Conservation (phyloP, 1,284 basidiomycete genomes). For the Malassezia slooffiae region DNA sequence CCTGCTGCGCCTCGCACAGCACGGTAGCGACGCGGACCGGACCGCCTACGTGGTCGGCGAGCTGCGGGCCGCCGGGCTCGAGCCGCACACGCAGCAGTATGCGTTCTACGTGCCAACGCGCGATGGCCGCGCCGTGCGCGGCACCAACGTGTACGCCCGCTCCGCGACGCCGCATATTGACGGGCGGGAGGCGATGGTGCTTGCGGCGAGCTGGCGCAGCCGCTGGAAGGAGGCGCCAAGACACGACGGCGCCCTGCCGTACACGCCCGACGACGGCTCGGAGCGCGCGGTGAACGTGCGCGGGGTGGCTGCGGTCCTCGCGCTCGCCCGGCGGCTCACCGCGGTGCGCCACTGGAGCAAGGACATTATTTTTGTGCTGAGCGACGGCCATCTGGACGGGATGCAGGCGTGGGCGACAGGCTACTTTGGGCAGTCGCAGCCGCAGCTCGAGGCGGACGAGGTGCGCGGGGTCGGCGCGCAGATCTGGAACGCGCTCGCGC, state of each 20-base stretch:
- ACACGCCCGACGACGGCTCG: slow-evolving; percentile 4
- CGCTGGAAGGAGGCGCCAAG: slow-evolving; percentile 19
- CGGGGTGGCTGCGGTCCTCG: slow-evolving; percentile 70
- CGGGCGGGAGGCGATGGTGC: slow-evolving; percentile 65
- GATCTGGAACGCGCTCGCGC: slow-evolving; percentile 76
- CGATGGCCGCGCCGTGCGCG: slow-evolving; percentile 44
- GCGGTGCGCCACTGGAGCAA: slow-evolving; percentile 30
- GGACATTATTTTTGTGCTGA: slow-evolving; percentile 79
- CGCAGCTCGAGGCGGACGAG: slow-evolving; percentile 55
- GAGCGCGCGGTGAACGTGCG: slow-evolving; percentile 63
- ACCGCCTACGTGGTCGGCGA: slow-evolving; percentile 22
- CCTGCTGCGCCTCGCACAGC: slow-evolving; percentile 7
- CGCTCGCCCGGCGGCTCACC: slow-evolving; percentile 69
- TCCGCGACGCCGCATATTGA: slow-evolving; percentile 71
- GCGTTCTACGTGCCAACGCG: slow-evolving; percentile 12
- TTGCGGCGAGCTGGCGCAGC: slow-evolving; percentile 48
- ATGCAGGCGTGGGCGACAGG: slow-evolving; percentile 79
- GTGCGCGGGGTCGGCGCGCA: slow-evolving; percentile 47
- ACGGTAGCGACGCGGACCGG: slow-evolving; percentile 7
- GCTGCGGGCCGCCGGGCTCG: slow-evolving; percentile 28
- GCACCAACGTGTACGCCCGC: slow-evolving; percentile 72
- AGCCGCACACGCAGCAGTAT: slow-evolving; percentile 17
- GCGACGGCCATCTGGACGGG: slow-evolving; percentile 77
- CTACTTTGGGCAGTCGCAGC: slow-evolving; percentile 62
- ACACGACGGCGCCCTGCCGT: slow-evolving; percentile 5